A percentile compares a stretch with the other conserved stretches of the same genome.
Conservation (phyloP, 805 yeast genomes). For the Pichia phayaonensis region DNA sequence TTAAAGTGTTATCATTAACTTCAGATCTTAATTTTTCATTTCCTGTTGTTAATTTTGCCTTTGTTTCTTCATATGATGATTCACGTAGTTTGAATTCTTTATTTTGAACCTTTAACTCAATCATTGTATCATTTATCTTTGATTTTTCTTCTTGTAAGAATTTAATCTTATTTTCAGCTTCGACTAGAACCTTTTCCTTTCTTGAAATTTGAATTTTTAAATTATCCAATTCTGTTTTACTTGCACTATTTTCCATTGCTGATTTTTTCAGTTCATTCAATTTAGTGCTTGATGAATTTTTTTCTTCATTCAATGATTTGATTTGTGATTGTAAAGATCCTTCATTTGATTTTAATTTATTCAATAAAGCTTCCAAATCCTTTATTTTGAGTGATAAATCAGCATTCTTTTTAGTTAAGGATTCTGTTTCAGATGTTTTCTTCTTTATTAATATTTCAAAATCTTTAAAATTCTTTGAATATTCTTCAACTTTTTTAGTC, state of each 20-base stretch:
- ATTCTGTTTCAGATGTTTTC: constrained; percentile 14
- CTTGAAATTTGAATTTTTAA: constrained; percentile 36
- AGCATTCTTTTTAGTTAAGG: constrained; percentile 13
- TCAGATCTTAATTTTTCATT: constrained; percentile 33
- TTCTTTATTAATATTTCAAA: constrained; percentile 14
- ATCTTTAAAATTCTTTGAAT: constrained; percentile 15
- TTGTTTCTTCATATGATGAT: constrained; percentile 30
- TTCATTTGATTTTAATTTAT: constrained; percentile 23
- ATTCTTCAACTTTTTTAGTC: constrained; percentile 18
- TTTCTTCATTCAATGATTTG: constrained; percentile 31
- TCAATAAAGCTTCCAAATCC: constrained; percentile 10
- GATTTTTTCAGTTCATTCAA: constrained; percentile 34
- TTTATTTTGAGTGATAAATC: constrained; percentile 5
- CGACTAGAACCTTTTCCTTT: constrained; percentile 36
- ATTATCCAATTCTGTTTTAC: constrained; percentile 43
- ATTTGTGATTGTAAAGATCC: constrained; percentile 26
- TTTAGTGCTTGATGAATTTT: constrained; percentile 19
- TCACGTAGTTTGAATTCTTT: constrained; percentile 34
- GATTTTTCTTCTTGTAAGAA: constrained; percentile 34
- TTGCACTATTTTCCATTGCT: constrained; percentile 34
- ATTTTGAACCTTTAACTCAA: constrained; percentile 34
- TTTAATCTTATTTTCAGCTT: constrained; percentile 30
- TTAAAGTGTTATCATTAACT: constrained; percentile 29
- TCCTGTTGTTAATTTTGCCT: constrained; percentile 33
- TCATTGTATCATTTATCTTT: constrained; percentile 30